Evolutionary conservation across 345 rosid genomes (phyloP), one percentile per base, ranked within the genome.

Genomic region (Aegle marmelos): DNA sequence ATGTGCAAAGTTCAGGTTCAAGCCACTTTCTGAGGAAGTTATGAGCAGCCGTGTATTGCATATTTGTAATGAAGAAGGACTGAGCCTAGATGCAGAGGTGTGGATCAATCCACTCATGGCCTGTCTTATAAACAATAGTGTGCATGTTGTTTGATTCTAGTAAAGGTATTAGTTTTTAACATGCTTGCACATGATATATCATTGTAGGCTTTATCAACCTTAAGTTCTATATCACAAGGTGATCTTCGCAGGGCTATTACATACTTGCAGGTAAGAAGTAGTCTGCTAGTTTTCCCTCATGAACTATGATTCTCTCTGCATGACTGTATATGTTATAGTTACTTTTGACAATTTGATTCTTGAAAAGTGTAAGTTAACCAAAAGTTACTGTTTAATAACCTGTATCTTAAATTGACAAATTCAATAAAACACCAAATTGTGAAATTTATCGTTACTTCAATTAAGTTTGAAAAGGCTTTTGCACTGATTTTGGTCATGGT

Each of bases 221-320:
- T 94, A 86, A 89, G 98, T 82, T 81, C 89, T 71, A 88, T 96
- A 71, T 90, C 97, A 68, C 97, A 96, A 88, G 99, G 98, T 72
- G 99, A 96, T 89, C 98, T 94, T 79, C 97, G 98, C 59, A 89
- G 98, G 79, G 98, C 99, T 62, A 96, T 96, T 82, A 96, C 98
- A 54, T 94, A 90, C 83, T 85, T 94, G 88, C 98, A 96, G 88
- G 98, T 94, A 86, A 74, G 84, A 21, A 27, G 60, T 70, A 2
- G 61, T 22, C 78, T 74, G 64, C 65, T 27, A 21, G 8, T 9
- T 74, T 73, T 74, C 5, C 9, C 14, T 19, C 7, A 21, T 41
- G 72, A 30, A 77, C 7, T 56, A 25, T 78, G 14, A 31, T 74
- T 31, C 31, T 50, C 39, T 77, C 25, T 73, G 28, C 30, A 10